Base-by-base conservation (phyloP, 2,329 filamentous ascomycete species). In the Talaromyces sp. region DNA sequence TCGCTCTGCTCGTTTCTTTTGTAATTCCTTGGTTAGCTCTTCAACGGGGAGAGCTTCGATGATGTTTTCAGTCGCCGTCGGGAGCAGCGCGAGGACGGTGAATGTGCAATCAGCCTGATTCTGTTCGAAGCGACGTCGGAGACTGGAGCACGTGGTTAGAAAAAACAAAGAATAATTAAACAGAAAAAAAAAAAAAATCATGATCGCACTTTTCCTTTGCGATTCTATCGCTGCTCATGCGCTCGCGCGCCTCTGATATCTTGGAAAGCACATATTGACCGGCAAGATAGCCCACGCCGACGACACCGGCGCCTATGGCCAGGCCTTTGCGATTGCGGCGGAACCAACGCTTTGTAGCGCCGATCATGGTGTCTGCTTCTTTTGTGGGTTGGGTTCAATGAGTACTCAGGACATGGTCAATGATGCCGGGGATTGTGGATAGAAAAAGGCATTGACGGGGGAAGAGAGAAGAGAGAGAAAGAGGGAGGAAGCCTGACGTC, bases 81-180 rank as follows among this genome's bases (percentile, higher is more conserved):
- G 94, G 10, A 99, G 83, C 59, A 99, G 86, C 31, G 93, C 94
- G n/a, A 97, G 87, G 51, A 97, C 92, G 41, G 94, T 99, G 74
- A 95, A 97, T 54, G 93, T 97, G 78, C 94, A 99, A 77, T 99
- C 94, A 73, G 96, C 93, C 74, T 99, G 94, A 75, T 99, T 99
- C 77, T 99, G 94, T 75, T 97, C 91, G 78, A 99, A 99, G 71
- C 94, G 90, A 61, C 94, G 89, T 56, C 92, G 92, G 63, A 99
- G 85, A 76, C 93, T 97, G 69, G 69, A 61, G 57, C 52, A 43
- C 19, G 27, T 35, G 14, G 51, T 32, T 56, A 26, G 29, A 8
- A 56, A 56, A 54, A 19, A 48, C 64, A 56, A 26, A 11, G 11
- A 56, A 21, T 24, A 54, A 19, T 10, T 17, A 12, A 17, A 2